Conservation (phyloP, 768 basidiomycete genomes). For the Tylopilus sp. region DNA sequence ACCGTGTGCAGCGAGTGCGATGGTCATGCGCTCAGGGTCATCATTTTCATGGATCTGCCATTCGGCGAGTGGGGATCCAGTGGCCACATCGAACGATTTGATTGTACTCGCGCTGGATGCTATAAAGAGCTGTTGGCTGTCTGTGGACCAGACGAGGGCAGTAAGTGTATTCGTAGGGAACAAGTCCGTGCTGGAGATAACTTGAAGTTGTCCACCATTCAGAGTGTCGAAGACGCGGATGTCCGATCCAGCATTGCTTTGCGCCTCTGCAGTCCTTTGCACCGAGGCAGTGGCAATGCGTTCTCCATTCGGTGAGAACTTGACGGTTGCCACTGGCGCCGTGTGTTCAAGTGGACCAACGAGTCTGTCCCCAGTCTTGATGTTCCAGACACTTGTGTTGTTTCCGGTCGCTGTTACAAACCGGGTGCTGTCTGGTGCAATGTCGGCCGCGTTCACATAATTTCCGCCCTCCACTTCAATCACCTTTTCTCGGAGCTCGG, state of each 20-base stretch:
- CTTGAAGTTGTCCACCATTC: constrained; percentile 1
- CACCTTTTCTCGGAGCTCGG: not conserved
- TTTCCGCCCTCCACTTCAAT: not conserved
- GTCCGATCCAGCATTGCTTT: no score
- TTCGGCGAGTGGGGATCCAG: not conserved
- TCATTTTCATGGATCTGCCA: not conserved
- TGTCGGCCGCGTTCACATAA: not conserved
- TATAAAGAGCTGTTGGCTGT: not conserved
- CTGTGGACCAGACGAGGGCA: not conserved
- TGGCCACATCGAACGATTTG: not conserved
- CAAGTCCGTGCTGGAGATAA: not conserved
- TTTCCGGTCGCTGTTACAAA: not conserved
- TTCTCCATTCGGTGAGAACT: constrained; percentile 1
- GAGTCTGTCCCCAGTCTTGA: not conserved
- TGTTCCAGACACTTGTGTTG: not conserved
- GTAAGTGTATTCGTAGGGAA: not conserved
- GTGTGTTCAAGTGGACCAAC: not conserved
- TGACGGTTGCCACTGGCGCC: not conserved
- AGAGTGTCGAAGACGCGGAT: not conserved
- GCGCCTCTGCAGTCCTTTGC: no score
- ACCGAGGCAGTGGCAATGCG: not conserved
- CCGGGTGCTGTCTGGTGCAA: not conserved
- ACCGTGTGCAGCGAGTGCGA: not conserved
- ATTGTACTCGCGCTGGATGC: not conserved
- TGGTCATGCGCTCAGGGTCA: not conserved